Percentiles rank a stretch among this genome's conserved stretches.
These are phyloP conservation scores for Kodamaea nitidulidarum DNA, from an alignment of 805 yeast species.

Conservation along the genomic window DNA sequence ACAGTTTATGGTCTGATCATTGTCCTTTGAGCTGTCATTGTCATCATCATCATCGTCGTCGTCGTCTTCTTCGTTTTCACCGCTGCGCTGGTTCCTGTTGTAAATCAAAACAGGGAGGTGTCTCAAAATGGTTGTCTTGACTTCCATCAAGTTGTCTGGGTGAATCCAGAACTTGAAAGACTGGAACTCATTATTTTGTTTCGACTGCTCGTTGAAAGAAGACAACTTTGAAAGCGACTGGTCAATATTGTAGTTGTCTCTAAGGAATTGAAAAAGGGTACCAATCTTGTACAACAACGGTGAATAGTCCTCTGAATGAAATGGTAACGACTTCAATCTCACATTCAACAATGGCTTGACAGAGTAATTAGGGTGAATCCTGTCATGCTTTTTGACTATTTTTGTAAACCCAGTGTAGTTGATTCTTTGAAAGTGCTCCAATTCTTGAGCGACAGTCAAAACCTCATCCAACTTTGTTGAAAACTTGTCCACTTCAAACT, in stretches of 20 bases:
- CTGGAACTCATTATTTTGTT: constrained; percentile 42
- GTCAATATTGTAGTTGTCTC: constrained; percentile 62
- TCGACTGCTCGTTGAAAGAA: constrained; percentile 39
- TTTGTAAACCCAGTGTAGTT: constrained; percentile 94
- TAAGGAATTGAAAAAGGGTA: constrained; percentile 70
- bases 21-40: constrained; percentile 18
- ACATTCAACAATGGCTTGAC: constrained; percentile 88
- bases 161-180: constrained; percentile 93
- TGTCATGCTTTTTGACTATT: constrained; percentile 93
- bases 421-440: constrained; percentile 85
- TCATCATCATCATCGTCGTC: constrained; percentile 48
- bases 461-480: constrained; percentile 70
- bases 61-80: constrained; percentile 44
- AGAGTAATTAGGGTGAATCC: constrained; percentile 81
- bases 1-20: constrained; percentile 72
- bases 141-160: constrained; percentile 96
- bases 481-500: constrained; percentile 57
- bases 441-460: constrained; percentile 71
- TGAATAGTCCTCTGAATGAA: constrained; percentile 91
- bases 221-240: constrained; percentile 47
- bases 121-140: constrained; percentile 89
- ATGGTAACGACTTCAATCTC: constrained; percentile 80
- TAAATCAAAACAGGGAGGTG: constrained; percentile 90
- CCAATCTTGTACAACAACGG: constrained; percentile 84
- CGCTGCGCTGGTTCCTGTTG: constrained; percentile 40